Base-by-base conservation (phyloP, 2,329 filamentous ascomycete species). In the Aulographum hederae region DNA sequence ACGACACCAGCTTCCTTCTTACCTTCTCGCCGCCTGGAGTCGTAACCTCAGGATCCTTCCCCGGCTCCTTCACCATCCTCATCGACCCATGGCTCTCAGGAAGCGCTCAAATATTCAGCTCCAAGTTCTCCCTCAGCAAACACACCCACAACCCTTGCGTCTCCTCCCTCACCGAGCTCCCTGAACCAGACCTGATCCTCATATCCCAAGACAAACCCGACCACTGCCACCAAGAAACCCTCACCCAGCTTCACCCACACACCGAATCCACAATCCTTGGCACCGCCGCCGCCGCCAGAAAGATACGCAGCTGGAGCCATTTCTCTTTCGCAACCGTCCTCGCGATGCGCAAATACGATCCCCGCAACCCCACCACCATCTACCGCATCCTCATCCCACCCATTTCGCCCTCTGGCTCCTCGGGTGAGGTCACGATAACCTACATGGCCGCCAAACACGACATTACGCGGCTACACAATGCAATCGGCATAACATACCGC, bases 1-100 rank as follows among this genome's bases (percentile, higher is more conserved):
- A 60, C 31, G 72, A 77, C 46, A 63, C 69, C 21, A 71, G 69
- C 3, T 77, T 78, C 46, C 60, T 77, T 21, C 57, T 78, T 28
- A 67, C 65, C 18, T 74, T 78, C 43, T 57, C 65, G 34, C 67
- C 69, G 19, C 52, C 64, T 18, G 52, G 57, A n/a, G 52, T 58
- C 30, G 47, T 58, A 34, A 41, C 43, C 6, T 19, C 50, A 27
- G 46, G 43, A 34, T 43, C 49, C 27, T 53, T 54, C 18, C 57
- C 60, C 10, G 57, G 57, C 31, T 61, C 65, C 3, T 81, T 76
- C 48, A 71, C 66, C 12, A 65, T 84, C 32, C 61, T 84, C 26
- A 52, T 82, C 31, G 77, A 85, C 46, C 78, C 78, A 3, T 81
- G 75, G 71, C 60, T 80, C 19, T 57, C 60, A 8, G 71, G 72